Conservation (phyloP, 208 protist species). For the Trypanosomatidae sp. region DNA sequence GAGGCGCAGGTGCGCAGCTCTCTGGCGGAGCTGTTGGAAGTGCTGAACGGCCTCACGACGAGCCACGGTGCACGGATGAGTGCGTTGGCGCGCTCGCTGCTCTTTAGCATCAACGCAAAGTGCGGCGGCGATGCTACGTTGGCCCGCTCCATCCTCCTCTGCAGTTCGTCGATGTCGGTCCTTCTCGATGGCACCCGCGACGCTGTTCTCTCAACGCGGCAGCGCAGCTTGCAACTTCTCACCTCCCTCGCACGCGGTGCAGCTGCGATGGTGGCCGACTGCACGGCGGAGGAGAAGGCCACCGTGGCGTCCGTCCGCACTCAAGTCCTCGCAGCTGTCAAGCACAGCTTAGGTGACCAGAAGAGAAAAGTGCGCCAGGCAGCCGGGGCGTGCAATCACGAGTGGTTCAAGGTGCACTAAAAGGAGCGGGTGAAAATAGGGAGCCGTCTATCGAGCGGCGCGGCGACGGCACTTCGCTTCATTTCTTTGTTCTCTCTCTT, state of each 20-base stretch:
- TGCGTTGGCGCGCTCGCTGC: conserved; percentile 14
- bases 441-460: too few relatives aligned
- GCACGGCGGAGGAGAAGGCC: conserved; percentile 12
- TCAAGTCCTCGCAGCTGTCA: conserved; percentile 30
- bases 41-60: conserved; percentile 6
- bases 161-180: conserved; percentile 4
- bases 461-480: too few relatives aligned
- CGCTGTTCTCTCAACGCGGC: conserved; percentile 13
- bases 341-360: conserved; percentile 41
- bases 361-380: conserved; percentile 66
- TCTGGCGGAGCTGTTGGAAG: conserved; percentile 4
- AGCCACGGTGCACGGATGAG: too few relatives aligned
- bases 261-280: background rate
- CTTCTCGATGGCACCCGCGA: conserved; percentile 15
- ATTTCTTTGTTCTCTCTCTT: too few relatives aligned
- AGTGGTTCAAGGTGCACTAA: conserved; percentile 59
- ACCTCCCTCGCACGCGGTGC: conserved; percentile 16
- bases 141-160: conserved; percentile 15
- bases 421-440: background rate
- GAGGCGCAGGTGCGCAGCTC: conserved; percentile 9
- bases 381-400: conserved; percentile 50
- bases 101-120: conserved; percentile 24
- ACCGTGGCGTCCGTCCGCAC: conserved; percentile 15
- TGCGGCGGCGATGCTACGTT: conserved; percentile 7
- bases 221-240: conserved; percentile 26